Evolutionary conservation across 345 rosid species (phyloP).

Genomic region (Viola odorata): DNA sequence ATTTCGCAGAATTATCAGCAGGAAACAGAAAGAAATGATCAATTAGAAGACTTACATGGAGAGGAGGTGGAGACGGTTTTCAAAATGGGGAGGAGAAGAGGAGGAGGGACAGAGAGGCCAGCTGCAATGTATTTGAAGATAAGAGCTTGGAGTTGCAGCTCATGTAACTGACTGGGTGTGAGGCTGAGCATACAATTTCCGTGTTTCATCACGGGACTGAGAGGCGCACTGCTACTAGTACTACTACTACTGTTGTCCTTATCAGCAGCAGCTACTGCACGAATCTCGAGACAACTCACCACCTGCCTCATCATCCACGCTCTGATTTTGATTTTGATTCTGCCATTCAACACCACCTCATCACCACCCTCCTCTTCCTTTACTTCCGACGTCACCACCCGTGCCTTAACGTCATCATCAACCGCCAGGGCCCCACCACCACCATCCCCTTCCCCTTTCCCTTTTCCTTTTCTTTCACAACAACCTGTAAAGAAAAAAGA

Average conservation of each 20-base stretch:
- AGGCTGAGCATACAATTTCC: too few relatives aligned
- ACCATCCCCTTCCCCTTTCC: not conserved
- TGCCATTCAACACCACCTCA: not conserved
- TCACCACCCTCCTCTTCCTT: conserved; percentile 1
- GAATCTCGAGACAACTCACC: conserved; percentile 16
- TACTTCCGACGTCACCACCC: conserved; percentile 13
- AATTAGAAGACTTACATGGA: not conserved
- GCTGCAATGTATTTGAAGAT: conserved; percentile 42
- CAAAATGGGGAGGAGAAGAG: conserved; percentile 43
- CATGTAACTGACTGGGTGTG: conserved; percentile 31
- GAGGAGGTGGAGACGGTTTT: conserved; percentile 32
- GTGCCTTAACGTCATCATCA: conserved; percentile 2
- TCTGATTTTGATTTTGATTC: not conserved
- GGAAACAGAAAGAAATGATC: too few relatives aligned
- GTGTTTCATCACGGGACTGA: conserved; percentile 25
- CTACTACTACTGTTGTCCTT: not conserved
- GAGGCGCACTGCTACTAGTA: not conserved
- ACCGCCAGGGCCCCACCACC: conserved; percentile 11
- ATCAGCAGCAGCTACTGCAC: not conserved
- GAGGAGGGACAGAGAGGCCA: conserved; percentile 46
- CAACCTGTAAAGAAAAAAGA: not conserved
- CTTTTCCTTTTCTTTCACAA: not conserved
- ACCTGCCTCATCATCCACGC: conserved; percentile 19
- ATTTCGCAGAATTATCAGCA: too few relatives aligned
- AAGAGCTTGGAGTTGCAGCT: conserved; percentile 45